A percentile compares a stretch with the other conserved stretches of the same genome.
Conservation (phyloP, 2,329 filamentous ascomycete species). For the Truncatella angustata region DNA sequence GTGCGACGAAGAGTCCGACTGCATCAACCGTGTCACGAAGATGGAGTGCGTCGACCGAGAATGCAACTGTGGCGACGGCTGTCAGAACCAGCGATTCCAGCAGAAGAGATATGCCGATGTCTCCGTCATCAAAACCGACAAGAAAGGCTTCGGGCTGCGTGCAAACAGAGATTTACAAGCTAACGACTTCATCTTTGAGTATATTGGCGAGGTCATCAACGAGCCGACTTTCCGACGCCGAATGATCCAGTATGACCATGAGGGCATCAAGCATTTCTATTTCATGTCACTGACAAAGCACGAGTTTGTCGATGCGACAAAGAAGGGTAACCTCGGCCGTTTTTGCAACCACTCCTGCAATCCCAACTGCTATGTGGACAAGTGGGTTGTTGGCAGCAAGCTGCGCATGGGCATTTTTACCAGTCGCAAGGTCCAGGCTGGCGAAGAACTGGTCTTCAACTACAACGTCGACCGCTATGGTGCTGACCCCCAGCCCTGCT, state of each 20-base stretch:
- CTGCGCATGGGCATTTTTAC: conserved; percentile 99
- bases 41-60: conserved; percentile 87
- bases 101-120: conserved; percentile 86
- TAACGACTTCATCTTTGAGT: conserved; percentile 95
- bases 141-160: conserved; percentile 93
- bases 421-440: conserved; percentile 76
- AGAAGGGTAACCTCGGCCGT: conserved; percentile 90
- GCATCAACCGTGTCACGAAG: conserved; percentile 96
- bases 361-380: conserved; percentile 98
- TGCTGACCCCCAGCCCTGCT: conserved; percentile 93
- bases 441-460: conserved; percentile 97
- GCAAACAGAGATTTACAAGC: conserved; percentile 73
- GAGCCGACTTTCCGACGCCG: conserved; percentile 85
- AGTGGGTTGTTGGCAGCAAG: conserved; percentile 98
- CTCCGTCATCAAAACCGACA: conserved; percentile 94
- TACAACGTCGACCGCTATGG: conserved; percentile 99
- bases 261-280: conserved; percentile 99
- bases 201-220: conserved; percentile 97
- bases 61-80: conserved; percentile 82
- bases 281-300: conserved; percentile 98
- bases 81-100: conserved; percentile 94
- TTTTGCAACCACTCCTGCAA: conserved; percentile 99
- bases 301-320: conserved; percentile 97
- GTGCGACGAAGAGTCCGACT: conserved; percentile 94
- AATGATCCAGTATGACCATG: conserved; percentile 90